Evolutionary conservation across 352 stramenopile genomes (phyloP), one percentile per base, ranked within the genome.

Genomic region (Phytopythium kandeliae): DNA sequence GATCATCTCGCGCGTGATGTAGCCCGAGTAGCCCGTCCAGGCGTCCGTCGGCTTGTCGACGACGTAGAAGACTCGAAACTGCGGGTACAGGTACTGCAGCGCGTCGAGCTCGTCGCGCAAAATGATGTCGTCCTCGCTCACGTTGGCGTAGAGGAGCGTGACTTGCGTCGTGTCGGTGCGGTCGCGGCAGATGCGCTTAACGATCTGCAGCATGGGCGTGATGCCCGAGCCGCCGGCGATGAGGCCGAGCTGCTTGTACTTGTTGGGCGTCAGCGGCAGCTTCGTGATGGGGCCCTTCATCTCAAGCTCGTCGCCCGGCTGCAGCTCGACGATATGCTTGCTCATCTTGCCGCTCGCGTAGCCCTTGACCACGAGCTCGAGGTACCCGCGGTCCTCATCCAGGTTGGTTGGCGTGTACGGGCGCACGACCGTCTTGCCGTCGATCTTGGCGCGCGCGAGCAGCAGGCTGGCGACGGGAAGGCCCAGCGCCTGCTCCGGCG

Each of bases 231-330:
- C 90, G 17, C 89, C 90, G 50, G 90, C 89, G 54, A 97, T 86
- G 51, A 96, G 65, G 6, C 85, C 86, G 46, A 97, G 83, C 56
- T 88, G 73, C 64, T 95, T 96, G 66, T 93, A 93, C 63, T 68
- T 66, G 72, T 96, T 97, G 45, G 87, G 57, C 60, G 62, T 69
- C 75, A 97, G 96, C 25, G 59, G 62, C 48, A 97, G 83, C 69
- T 96, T 96, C 31, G 61, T 19, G 43, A 95, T 89, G 7, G 89
- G 90, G 1, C 90, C 90, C 64, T 96, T 96, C 74, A 97, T 91
- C 54, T 96, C 83, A 11, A 97, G 69, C 44, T 62, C 55, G 60
- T 96, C 90, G 9, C 90, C 90, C 22, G 77, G 67, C 51, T 96
- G 78, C 21, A 97, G 73, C 33, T 73, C 52, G 47, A 86, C 71